A percentile compares a stretch with the other conserved stretches of the same genome.
These are phyloP conservation scores for Citrus mangshanensis DNA, from an alignment of 345 rosid species.

Conservation along the genomic window DNA sequence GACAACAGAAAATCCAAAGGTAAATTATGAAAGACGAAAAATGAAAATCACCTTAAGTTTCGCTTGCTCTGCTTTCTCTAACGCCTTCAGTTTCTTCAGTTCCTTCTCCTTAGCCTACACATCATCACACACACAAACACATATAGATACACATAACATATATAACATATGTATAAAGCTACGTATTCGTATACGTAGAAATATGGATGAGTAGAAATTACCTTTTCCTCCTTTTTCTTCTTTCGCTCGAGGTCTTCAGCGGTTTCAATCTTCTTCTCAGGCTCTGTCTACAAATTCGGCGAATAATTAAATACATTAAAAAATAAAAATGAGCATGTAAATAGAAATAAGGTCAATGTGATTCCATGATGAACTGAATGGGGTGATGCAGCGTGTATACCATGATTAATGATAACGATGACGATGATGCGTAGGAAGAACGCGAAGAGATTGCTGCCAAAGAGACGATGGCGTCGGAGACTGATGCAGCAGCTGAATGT, in stretches of 20 bases:
- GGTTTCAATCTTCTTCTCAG: slow-evolving; percentile 52
- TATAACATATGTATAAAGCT: not conserved
- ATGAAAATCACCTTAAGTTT: slow-evolving; percentile 47
- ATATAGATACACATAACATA: not conserved
- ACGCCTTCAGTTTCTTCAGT: slow-evolving; percentile 73
- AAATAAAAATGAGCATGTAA: not conserved
- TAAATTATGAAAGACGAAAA: not conserved
- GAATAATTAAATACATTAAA: not conserved
- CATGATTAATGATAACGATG: not conserved
- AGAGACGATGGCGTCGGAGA: not conserved
- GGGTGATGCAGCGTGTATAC: not conserved
- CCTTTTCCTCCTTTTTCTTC: slow-evolving; percentile 94
- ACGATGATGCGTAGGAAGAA: not conserved
- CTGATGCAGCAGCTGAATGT: not conserved
- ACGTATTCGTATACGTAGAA: not conserved
- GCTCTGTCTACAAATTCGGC: slow-evolving; percentile 32
- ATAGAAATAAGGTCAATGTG: not conserved
- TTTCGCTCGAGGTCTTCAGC: slow-evolving; percentile 79
- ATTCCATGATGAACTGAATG: not conserved
- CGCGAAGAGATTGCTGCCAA: not conserved
- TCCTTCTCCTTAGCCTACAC: slow-evolving; percentile 77
- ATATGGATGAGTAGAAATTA: slow-evolving; percentile 6
- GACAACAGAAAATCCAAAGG: not conserved
- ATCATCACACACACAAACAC: not conserved
- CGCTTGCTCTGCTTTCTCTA: slow-evolving; percentile 66